Base-by-base conservation (phyloP, 495 filamentous ascomycete genomes). In the Lophium mytilinum region DNA sequence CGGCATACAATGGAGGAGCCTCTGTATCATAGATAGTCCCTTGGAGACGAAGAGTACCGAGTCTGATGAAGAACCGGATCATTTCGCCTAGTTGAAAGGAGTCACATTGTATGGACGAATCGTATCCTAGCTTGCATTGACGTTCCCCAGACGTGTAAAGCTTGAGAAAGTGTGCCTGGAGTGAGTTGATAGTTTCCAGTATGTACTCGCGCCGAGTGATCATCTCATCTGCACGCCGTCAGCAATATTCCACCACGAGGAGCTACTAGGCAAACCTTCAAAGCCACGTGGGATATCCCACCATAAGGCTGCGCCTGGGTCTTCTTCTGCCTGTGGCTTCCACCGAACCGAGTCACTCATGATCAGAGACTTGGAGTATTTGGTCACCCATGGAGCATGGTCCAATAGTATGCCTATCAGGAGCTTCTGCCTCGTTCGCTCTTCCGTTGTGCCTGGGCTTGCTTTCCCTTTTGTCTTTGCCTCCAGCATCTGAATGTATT, bases 81-180 rank as follows among this genome's bases (percentile, higher is more conserved):
- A 90, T 89, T 71, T 94, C 87, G 14, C 90, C 90, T 0, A 94
- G 77, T 63, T 95, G 88, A 68, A 88, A 95, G 5, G 84, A 82
- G 69, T 95, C 90, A 68, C 90, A 95, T 57, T 85, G 80, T 14
- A 77, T 72, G 39, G 81, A 86, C 37, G 84, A 84, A 55, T 84
- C 86, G 65, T 92, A 89, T 39, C 86, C 87, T 0, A 86, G 79
- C 53, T 82, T 83, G 69, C 90, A 95, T 64, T 91, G 77, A 18
- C 73, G 63, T 40, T 79, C 71, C 15, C 70, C 66, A 11, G 81
- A 84, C 4, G 75, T 77, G 69, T 91, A 95, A 0, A 84, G 73
- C 11, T 74, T 68, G 9, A 93, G 70, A 59, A 92, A 92, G 63
- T 90, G 80, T 0, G 76, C 76, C 63, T 85, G 88, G 0, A 94